Conservation (phyloP, 2,329 filamentous ascomycete species). For the Fusarium abutilonis region DNA sequence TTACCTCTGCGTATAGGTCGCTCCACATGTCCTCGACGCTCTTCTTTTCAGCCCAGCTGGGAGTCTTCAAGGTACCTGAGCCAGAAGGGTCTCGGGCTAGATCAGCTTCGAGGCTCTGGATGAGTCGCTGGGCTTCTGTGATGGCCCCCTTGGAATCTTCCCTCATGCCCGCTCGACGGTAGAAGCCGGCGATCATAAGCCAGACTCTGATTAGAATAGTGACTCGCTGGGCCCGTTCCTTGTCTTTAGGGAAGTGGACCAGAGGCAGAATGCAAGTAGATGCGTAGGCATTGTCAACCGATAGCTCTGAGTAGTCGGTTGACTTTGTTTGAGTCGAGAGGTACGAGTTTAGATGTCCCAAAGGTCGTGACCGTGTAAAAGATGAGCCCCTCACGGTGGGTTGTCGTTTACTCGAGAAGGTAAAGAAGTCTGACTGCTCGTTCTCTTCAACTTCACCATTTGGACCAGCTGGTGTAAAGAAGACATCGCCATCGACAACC, state of each 20-base stretch:
- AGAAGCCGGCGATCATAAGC: constrained; percentile 89
- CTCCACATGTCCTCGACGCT: constrained; percentile 86
- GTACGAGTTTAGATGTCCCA: constrained; percentile 59
- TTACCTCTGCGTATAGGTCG: constrained; percentile 83
- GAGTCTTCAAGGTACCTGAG: constrained; percentile 68
- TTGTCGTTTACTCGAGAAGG: constrained; percentile 54
- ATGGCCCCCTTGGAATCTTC: constrained; percentile 84
- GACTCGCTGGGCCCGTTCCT: constrained; percentile 60
- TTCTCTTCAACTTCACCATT: constrained; percentile 52
- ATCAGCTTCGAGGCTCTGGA: constrained; percentile 75
- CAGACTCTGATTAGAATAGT: constrained; percentile 79
- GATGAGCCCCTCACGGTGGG: constrained; percentile 53
- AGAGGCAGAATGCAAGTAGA: constrained; percentile 60
- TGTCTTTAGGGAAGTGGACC: constrained; percentile 65
- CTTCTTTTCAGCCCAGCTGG: constrained; percentile 82
- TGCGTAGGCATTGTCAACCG: constrained; percentile 55
- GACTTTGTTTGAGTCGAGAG: constrained; percentile 54
- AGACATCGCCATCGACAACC: constrained; percentile 61
- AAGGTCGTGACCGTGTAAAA: constrained; percentile 55
- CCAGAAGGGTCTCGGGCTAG: constrained; percentile 70
- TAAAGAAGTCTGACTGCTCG: constrained; percentile 58
- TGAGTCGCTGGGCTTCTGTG: constrained; percentile 81
- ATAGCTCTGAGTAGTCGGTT: constrained; percentile 53
- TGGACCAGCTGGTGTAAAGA: constrained; percentile 57
- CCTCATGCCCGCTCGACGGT: constrained; percentile 80